These are phyloP conservation scores for Camellia lanceoleosa DNA, from an alignment of 148 eudicot genomes.

Conservation along the genomic window DNA sequence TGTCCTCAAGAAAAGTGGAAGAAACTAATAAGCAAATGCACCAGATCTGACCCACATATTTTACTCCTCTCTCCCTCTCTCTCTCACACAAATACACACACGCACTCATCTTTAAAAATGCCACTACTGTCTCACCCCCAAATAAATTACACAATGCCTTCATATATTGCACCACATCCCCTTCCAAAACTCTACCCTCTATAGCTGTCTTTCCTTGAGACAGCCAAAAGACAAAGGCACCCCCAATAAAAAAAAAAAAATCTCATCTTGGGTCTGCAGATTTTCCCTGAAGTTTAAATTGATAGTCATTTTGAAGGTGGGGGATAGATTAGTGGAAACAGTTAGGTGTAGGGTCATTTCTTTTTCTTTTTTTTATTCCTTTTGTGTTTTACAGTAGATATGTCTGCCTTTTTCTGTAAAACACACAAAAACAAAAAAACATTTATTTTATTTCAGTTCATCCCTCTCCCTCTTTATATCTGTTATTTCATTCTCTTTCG, in stretches of 20 bases:
- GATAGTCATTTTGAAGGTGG: background rate
- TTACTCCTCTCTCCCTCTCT: slow-evolving; percentile 11
- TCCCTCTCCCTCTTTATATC: slow-evolving; percentile 1
- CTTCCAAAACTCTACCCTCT: slow-evolving; percentile 18
- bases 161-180: slow-evolving; percentile 4
- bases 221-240: slow-evolving; percentile 30
- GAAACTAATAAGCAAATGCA: slow-evolving; percentile 20
- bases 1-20: slow-evolving; percentile 48
- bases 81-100: slow-evolving; percentile 13
- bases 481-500: slow-evolving; percentile 11
- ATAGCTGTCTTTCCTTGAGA: slow-evolving; percentile 34
- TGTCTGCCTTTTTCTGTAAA: slow-evolving; percentile 12
- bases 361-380: background rate
- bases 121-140: background rate
- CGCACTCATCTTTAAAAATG: background rate
- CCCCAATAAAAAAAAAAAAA: slow-evolving; percentile 12
- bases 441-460: slow-evolving; percentile 2
- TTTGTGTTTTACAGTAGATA: slow-evolving; percentile 16
- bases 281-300: slow-evolving; percentile 13
- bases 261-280: slow-evolving; percentile 39
- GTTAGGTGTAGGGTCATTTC: background rate
- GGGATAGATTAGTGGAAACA: background rate
- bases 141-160: background rate
- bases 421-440: slow-evolving; percentile 12
- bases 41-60: slow-evolving; percentile 11